Conservation (phyloP, 495 filamentous ascomycete genomes). For the Ascodesmis nigricans region DNA sequence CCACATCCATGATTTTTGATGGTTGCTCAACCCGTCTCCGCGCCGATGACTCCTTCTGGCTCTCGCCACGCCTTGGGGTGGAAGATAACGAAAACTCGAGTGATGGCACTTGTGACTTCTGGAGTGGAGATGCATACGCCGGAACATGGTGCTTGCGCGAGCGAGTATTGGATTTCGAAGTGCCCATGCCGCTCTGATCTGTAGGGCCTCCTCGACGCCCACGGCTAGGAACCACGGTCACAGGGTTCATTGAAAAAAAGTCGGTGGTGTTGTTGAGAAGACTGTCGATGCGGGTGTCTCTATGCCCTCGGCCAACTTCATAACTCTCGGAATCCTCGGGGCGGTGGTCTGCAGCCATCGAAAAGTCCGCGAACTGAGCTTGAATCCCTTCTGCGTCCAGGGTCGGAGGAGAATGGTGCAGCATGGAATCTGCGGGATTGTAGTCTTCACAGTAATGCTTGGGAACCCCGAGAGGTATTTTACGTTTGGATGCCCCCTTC, state of each 20-base stretch:
- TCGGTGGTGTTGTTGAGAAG: slow-evolving; percentile 1
- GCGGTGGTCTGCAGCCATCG: slow-evolving; percentile 12
- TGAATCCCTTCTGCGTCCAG: slow-evolving; percentile 17
- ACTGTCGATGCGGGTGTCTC: background rate
- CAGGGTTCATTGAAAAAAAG: slow-evolving; percentile 2
- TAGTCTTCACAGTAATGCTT: no score
- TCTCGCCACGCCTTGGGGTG: background rate
- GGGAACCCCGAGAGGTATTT: no score
- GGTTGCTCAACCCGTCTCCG: background rate
- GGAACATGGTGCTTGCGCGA: no score
- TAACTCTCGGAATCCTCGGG: slow-evolving; percentile 13
- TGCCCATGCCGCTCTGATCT: no score
- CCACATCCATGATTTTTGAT: slow-evolving; percentile 16
- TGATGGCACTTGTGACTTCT: no score
- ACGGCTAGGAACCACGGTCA: background rate
- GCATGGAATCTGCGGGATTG: no score
- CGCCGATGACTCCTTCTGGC: background rate
- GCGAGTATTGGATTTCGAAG: no score
- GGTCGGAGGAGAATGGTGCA: slow-evolving; percentile 16
- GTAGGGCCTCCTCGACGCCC: background rate
- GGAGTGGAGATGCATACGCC: no score
- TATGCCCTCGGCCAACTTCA: slow-evolving; percentile 15
- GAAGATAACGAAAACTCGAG: no score
- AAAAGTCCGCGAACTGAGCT: slow-evolving; percentile 19
- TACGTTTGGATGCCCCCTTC: no score